phyloP scores from a whole-genome alignment of 257 asterid genomes.

The Forsythia suspensa region DNA sequence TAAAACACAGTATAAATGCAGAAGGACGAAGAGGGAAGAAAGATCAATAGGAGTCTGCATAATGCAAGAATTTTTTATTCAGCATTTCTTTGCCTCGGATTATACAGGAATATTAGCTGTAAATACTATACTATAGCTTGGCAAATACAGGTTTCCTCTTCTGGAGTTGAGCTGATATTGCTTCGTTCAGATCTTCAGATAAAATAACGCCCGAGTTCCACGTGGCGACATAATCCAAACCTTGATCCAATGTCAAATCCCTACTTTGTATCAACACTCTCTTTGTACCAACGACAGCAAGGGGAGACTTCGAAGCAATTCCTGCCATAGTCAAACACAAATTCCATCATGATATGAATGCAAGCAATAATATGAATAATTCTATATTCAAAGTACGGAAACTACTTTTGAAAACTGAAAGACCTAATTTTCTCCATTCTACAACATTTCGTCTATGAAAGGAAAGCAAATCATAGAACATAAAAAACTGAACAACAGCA shows the following conservation, averaged over 20 bases:
- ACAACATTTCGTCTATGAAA: not conserved
- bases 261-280: constrained; percentile 67
- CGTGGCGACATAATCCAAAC: constrained; percentile 83
- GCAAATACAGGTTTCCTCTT: constrained; percentile 67
- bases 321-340: constrained; percentile 33
- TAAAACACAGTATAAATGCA: not conserved
- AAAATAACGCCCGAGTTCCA: constrained; percentile 70
- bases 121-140: constrained; percentile 42
- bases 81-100: not conserved
- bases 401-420: not conserved
- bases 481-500: not conserved
- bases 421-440: not conserved
- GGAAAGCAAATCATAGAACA: not conserved
- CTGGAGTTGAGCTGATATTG: constrained; percentile 54
- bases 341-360: not conserved
- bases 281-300: constrained; percentile 78
- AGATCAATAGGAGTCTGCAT: not conserved
- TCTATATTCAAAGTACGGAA: not conserved
- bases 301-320: constrained; percentile 71
- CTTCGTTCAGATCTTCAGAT: constrained; percentile 67
- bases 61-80: not conserved
- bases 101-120: not conserved
- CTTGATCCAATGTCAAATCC: constrained; percentile 70
- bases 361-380: not conserved
- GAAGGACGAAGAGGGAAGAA: not conserved